These are phyloP conservation scores for Didymella exigua DNA, from an alignment of 2,329 filamentous ascomycete genomes.

Conservation along the genomic window DNA sequence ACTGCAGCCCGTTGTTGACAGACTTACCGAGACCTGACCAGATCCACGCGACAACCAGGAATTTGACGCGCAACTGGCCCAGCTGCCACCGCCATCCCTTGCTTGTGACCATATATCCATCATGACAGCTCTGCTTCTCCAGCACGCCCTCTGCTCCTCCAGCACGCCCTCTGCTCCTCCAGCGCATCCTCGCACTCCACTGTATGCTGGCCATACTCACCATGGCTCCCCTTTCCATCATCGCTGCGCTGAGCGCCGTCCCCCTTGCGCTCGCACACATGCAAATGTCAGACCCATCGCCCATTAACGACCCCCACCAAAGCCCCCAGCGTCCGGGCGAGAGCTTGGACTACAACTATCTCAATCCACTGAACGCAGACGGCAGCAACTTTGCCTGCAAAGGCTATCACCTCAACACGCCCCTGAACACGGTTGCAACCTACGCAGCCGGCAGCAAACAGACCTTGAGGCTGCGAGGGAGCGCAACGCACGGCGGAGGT, in stretches of 20 bases:
- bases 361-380: constrained; percentile 64
- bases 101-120: constrained; percentile 21
- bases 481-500: constrained; percentile 67
- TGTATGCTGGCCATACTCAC: constrained; percentile 23
- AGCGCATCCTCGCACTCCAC: constrained; percentile 11
- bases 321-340: constrained; percentile 49
- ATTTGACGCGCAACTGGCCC: constrained; percentile 34
- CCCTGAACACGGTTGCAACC: constrained; percentile 61
- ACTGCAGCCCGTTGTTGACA: not conserved
- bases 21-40: constrained; percentile 1
- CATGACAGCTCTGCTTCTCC: constrained; percentile 8
- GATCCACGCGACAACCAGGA: constrained; percentile 26
- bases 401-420: constrained; percentile 61
- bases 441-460: constrained; percentile 68
- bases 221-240: constrained; percentile 31
- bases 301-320: constrained; percentile 57
- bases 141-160: not conserved
- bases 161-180: not conserved
- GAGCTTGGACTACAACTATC: constrained; percentile 71
- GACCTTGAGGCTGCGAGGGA: constrained; percentile 68
- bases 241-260: constrained; percentile 32
- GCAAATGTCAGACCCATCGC: constrained; percentile 62
- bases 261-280: constrained; percentile 52
- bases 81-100: constrained; percentile 25
- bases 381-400: constrained; percentile 79